Percentiles rank a stretch among this genome's conserved stretches.
These are phyloP conservation scores for Dionaea muscipula DNA, from an alignment of 179 eudicot species.

Conservation along the genomic window DNA sequence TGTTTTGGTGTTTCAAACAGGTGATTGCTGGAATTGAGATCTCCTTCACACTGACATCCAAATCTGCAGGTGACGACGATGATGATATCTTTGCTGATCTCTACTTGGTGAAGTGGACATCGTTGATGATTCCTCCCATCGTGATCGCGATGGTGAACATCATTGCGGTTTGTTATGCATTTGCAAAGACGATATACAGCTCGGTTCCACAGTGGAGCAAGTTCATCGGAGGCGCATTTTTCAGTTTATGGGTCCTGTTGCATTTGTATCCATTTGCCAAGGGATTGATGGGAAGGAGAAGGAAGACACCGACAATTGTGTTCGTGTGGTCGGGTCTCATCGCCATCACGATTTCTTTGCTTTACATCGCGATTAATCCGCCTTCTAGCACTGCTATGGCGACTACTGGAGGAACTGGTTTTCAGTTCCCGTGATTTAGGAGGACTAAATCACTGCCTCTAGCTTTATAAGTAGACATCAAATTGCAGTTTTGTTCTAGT, in stretches of 20 bases:
- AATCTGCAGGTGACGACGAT: constrained; percentile 32
- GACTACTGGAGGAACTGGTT: constrained; percentile 4
- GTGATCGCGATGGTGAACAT: constrained; percentile 48
- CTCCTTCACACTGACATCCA: constrained; percentile 43
- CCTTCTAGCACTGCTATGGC: constrained; percentile 5
- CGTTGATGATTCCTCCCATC: constrained; percentile 49
- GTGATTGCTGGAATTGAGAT: constrained; percentile 43
- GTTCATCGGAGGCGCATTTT: constrained; percentile 49
- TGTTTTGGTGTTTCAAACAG: not conserved
- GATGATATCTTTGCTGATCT: constrained; percentile 43
- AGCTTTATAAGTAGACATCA: too few relatives aligned
- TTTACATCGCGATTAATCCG: constrained; percentile 39
- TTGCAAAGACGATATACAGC: constrained; percentile 28
- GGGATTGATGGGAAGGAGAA: constrained; percentile 53
- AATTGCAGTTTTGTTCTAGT: too few relatives aligned
- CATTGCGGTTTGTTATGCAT: constrained; percentile 32
- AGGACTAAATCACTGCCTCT: too few relatives aligned
- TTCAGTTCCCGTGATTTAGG: constrained; percentile 42
- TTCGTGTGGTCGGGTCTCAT: constrained; percentile 58
- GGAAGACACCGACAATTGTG: constrained; percentile 54
- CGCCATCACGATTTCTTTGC: constrained; percentile 44
- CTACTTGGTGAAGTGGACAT: constrained; percentile 49
- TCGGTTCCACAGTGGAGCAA: constrained; percentile 33
- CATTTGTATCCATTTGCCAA: constrained; percentile 58
- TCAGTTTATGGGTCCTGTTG: constrained; percentile 47